phyloP scores from a whole-genome alignment of 2,329 filamentous ascomycete species.

The Pseudopithomyces maydicus region DNA sequence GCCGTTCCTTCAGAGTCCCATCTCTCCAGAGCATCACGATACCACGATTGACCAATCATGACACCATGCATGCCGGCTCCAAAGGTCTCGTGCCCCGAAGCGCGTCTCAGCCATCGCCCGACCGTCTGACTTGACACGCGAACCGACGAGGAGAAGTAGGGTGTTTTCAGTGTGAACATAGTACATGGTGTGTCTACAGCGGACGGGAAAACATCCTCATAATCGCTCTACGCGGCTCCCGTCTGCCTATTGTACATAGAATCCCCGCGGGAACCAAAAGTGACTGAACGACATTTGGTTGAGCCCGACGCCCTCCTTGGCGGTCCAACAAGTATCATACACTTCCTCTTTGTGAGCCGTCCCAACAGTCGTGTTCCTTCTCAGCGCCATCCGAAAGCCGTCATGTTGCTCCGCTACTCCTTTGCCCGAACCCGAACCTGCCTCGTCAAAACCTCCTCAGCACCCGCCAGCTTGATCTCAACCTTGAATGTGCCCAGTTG shows the following conservation, averaged over 20 bases:
- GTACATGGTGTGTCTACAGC: slow-evolving; percentile 34
- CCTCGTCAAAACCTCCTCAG: slow-evolving; percentile 41
- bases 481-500: slow-evolving; percentile 58
- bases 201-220: slow-evolving; percentile 22
- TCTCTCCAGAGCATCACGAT: slow-evolving; percentile 5
- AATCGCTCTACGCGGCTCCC: not conserved
- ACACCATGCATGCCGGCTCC: not conserved
- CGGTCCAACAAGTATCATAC: slow-evolving; percentile 1
- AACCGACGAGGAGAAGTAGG: slow-evolving; percentile 17
- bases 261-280: not conserved
- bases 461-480: slow-evolving; percentile 57
- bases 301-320: not conserved
- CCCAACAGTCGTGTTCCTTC: slow-evolving; percentile 5
- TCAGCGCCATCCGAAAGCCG: not conserved
- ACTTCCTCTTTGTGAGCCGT: not conserved
- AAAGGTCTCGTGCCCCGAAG: slow-evolving; percentile 24
- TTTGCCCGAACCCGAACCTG: slow-evolving; percentile 41
- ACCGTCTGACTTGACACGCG: slow-evolving; percentile 27
- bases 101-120: slow-evolving; percentile 24
- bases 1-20: not conserved
- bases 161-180: slow-evolving; percentile 5
- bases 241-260: slow-evolving; percentile 1
- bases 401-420: slow-evolving; percentile 13
- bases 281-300: slow-evolving; percentile 1
- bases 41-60: slow-evolving; percentile 17